These are phyloP conservation scores for Chalciporus chontae DNA, from an alignment of 768 basidiomycete genomes.

Conservation along the genomic window DNA sequence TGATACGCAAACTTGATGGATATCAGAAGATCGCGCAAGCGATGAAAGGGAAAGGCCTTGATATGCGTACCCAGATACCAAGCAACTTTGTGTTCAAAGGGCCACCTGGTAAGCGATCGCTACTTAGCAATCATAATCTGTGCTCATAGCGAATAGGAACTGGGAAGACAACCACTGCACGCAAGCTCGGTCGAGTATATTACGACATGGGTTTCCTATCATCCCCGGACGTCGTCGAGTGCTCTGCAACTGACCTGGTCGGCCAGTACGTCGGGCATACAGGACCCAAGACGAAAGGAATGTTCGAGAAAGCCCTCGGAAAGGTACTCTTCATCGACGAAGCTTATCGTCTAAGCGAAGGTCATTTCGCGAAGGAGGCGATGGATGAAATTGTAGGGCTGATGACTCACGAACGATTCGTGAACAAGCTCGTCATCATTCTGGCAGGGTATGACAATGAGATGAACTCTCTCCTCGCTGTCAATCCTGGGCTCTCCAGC, in stretches of 20 bases:
- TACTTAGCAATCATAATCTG: neutral
- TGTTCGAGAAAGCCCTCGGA: conserved; percentile 65
- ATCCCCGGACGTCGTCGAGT: conserved; percentile 54
- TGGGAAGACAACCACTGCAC: conserved; percentile 60
- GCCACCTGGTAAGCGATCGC: conserved; percentile 50
- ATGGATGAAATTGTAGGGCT: conserved; percentile 70
- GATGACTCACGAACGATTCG: conserved; percentile 56
- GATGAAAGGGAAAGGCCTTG: conserved; percentile 40
- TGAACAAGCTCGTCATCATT: conserved; percentile 61
- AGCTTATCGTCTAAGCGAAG: conserved; percentile 61
- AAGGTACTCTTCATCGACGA: conserved; percentile 73
- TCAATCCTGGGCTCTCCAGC: conserved; percentile 66
- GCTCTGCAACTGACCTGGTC: conserved; percentile 68
- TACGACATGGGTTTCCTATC: conserved; percentile 62
- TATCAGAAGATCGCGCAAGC: conserved; percentile 51
- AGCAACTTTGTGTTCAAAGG: conserved; percentile 70
- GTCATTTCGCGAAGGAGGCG: conserved; percentile 68
- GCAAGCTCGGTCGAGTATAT: conserved; percentile 62
- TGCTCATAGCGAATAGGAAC: conserved; percentile 43
- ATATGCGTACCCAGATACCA: conserved; percentile 51
- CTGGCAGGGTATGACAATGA: conserved; percentile 70
- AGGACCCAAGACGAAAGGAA: conserved; percentile 59
- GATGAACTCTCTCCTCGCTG: conserved; percentile 56
- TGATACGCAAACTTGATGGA: conserved; percentile 43
- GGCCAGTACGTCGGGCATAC: conserved; percentile 72